Base-by-base conservation (phyloP, 352 stramenopile genomes). In the Pythium vanterpoolii region DNA sequence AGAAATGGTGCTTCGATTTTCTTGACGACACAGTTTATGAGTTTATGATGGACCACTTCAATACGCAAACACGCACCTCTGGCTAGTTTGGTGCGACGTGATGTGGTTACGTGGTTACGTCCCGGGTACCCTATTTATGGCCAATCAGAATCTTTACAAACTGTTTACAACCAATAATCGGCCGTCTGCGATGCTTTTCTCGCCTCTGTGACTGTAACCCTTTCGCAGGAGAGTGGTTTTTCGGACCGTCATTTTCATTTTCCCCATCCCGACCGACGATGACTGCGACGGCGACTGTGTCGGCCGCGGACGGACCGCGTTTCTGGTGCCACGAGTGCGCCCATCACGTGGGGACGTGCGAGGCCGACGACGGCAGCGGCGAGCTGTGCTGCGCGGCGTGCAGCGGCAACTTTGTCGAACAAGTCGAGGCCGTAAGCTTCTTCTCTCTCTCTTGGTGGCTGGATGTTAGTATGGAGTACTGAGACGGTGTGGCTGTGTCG, bases 311-410 rank as follows among this genome's bases (percentile, higher is more conserved):
- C 14, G 23, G 10, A 2, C 31, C 50, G 19, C 44, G 44, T 24
- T 95, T 93, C 68, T 95, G 84, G 84, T 95, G 86, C 72, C 86
- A 95, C 73, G 76, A 89, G 72, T 95, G 86, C 66, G 52, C 66
- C 23, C 56, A 36, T 18, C 65, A 69, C 60, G 82, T 95, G 24
- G 51, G 56, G 14, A 92, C 83, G 50, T 60, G 60, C 36, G 52
- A 34, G 8, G 66, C 90, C 21, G 82, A 93, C 13, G 66, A 70
- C 10, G 67, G 69, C 53, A 79, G 66, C 18, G 72, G 80, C 28
- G 86, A 95, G 50, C 69, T 95, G 13, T 89, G 77, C 60, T 95
- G 86, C 55, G 68, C 73, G 21, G 51, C 59, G 51, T 95, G 86
- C 69, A 71, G 72, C 31, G 73, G 86, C 34, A 90, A 90, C 71